phyloP scores from a whole-genome alignment of 208 protist genomes.

The Herpetomonas samuelpessoai region DNA sequence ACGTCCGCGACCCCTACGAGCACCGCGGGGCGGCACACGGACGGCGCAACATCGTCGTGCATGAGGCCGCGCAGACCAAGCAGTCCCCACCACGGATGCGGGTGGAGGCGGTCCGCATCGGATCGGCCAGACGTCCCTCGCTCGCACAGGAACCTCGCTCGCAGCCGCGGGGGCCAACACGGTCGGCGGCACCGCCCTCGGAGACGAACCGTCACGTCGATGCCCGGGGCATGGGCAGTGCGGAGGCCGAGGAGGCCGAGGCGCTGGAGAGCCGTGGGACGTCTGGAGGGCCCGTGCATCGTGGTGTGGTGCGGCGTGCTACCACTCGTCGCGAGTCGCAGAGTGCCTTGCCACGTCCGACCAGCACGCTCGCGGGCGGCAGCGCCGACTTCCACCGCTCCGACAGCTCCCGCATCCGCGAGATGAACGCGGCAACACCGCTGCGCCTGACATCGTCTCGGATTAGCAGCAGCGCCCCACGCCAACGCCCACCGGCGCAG shows the following conservation, averaged over 20 bases:
- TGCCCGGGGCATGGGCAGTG: background rate
- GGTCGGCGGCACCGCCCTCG: background rate
- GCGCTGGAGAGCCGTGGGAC: background rate
- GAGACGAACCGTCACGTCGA: background rate
- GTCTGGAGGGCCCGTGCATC: constrained; percentile 2
- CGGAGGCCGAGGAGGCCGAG: background rate
- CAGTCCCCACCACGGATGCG: constrained; percentile 35
- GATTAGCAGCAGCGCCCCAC: constrained; percentile 22
- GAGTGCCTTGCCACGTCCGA: background rate
- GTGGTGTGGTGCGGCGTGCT: background rate
- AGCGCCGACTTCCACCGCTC: constrained; percentile 24
- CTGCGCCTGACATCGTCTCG: constrained; percentile 16
- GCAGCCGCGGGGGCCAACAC: background rate
- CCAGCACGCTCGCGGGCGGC: too few relatives aligned
- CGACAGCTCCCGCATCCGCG: constrained; percentile 30
- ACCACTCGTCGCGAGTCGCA: constrained; percentile 20
- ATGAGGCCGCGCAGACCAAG: constrained; percentile 25
- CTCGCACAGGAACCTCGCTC: constrained; percentile 11
- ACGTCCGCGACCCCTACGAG: background rate
- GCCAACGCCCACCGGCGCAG: constrained; percentile 16
- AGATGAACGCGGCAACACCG: constrained; percentile 23
- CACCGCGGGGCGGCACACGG: background rate
- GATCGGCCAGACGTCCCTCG: constrained; percentile 13
- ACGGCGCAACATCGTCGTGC: constrained; percentile 28
- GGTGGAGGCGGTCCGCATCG: constrained; percentile 38